Evolutionary conservation across 2,329 filamentous ascomycete species (phyloP), one percentile per base, ranked within the genome.

Genomic region (Microthyrium microscopicum): DNA sequence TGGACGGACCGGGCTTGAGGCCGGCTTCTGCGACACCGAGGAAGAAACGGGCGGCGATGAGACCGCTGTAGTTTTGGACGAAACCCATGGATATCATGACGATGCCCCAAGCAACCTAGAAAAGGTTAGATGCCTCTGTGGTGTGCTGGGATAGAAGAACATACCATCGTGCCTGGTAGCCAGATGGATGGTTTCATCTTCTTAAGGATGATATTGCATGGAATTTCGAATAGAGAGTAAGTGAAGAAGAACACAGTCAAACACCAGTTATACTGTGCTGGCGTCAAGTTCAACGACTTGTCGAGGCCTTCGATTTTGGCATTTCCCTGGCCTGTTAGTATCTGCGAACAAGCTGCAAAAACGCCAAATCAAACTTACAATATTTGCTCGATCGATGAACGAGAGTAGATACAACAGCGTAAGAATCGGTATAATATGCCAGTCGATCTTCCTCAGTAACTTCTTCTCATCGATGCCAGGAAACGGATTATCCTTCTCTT

Each of bases 401-500:
- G 37, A 39, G 7, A 39, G 20, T 3, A 38, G 25, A 22, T 39
- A 39, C 13, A 39, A 17, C 6, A 38, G 27, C 5, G 35, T 29
- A 17, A 38, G 27, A n/a, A 38, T 38, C 11, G 37, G 37, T 5
- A 39, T 18, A 13, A 39, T 18, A 12, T 28, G 36, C 21, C 30
- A 9, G 22, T 39, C 37, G 29, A 39, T 39, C 26, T 48, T 58
- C 42, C 55, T 48, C 29, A 59, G 42, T 12, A 57, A 50, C 28
- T 49, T 50, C 40, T 55, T 56, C 35, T 55, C 53, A 34, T 56
- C 50, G 5, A 57, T 45, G 39, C n/a, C n/a, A n/a, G n/a, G n/a
- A n/a, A n/a, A n/a, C n/a, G n/a, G n/a, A n/a, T n/a, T 83, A 5
- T 66, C 68, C 31, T 67, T 69, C 8, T 62, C 62, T 44, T 66